Base-by-base conservation (phyloP, 73 alveolate genomes). In the Blepharisma stoltei region DNA sequence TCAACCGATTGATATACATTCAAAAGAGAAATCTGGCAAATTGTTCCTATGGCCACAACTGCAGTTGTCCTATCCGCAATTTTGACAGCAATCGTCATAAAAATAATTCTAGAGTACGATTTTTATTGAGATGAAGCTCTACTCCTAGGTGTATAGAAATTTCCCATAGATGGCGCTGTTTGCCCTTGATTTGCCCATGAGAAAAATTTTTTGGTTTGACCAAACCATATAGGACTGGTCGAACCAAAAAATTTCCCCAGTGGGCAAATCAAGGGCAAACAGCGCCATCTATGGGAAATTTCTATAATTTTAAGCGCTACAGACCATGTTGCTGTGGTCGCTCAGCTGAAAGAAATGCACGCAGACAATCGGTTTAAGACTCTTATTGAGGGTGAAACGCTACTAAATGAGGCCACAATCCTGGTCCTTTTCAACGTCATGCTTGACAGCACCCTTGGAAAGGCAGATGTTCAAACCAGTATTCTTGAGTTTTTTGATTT, bases 291-390 rank as follows among this genome's bases (percentile, higher is more conserved):
- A n/a, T n/a, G n/a, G n/a, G n/a, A n/a, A n/a, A n/a, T n/a, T n/a
- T n/a, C n/a, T n/a, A n/a, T n/a, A 25, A 70, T 88, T 73, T 54
- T 88, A 9, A 75, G 88, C 23, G 89, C 92, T 52, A 88, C 95
- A 8, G 95, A 88, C 71, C 89, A 90, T 38, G 95, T 88, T 7
- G 95, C 95, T 23, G 95, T 88, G 4, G 82, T 88, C 14, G 91
- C 95, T 6, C 80, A 84, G 49, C 68, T 88, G 20, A 88, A 88
- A 53, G 92, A 85, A 82, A 69, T 87, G n/a, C 89, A 91, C 7
- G 95, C 95, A 8, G 76, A 84, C n/a, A 80, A 87, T 70, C 80
- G 85, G 66, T 82, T 88, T 73, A 67, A 88, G 18, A 80, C 88
- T 32, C 68, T 88, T 21, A 84, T 88, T 32, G 91, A 88, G 75